Evolutionary conservation across 139 green algal genomes (phyloP).

Genomic region (Coccomyxa sp.): DNA sequence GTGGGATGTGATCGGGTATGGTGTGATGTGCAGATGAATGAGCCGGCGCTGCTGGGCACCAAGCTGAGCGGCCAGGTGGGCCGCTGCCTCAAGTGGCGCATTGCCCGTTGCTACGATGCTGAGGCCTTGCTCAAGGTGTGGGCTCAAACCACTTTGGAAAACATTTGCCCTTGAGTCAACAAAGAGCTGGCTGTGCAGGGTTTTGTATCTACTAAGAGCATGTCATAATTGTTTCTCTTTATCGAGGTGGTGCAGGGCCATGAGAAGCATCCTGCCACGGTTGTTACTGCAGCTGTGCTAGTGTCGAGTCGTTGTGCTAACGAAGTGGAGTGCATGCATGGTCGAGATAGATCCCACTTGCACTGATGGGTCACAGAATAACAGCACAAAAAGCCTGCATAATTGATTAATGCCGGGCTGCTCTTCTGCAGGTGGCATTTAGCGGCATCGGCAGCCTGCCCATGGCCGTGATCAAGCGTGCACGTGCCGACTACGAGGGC

Average conservation of each 20-base stretch:
- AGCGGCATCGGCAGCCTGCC: constrained; percentile 57
- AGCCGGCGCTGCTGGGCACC: constrained; percentile 48
- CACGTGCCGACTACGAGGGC: constrained; percentile 34
- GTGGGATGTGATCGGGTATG: not conserved
- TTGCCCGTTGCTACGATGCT: constrained; percentile 47
- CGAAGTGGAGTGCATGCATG: no score
- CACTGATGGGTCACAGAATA: not conserved
- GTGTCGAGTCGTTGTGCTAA: not conserved
- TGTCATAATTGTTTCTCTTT: no score
- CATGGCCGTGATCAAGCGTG: constrained; percentile 62
- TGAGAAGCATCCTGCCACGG: no score
- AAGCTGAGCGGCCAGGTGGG: constrained; percentile 59
- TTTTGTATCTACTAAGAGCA: not conserved
- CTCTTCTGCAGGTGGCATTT: constrained; percentile 43
- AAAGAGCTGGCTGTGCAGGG: constrained; percentile 4
- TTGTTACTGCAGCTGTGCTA: no score
- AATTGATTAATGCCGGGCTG: not conserved
- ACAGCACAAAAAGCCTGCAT: not conserved
- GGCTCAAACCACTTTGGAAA: not conserved
- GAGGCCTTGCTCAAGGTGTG: constrained; percentile 48
- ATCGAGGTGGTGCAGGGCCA: not conserved
- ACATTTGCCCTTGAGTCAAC: constrained; percentile 15
- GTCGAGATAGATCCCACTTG: no score
- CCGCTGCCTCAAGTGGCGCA: constrained; percentile 37
- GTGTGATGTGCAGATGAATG: constrained; percentile 30